Percentiles rank a stretch among this genome's conserved stretches.
Conservation (phyloP, 495 filamentous ascomycete genomes). For the Xylaria scruposa region DNA sequence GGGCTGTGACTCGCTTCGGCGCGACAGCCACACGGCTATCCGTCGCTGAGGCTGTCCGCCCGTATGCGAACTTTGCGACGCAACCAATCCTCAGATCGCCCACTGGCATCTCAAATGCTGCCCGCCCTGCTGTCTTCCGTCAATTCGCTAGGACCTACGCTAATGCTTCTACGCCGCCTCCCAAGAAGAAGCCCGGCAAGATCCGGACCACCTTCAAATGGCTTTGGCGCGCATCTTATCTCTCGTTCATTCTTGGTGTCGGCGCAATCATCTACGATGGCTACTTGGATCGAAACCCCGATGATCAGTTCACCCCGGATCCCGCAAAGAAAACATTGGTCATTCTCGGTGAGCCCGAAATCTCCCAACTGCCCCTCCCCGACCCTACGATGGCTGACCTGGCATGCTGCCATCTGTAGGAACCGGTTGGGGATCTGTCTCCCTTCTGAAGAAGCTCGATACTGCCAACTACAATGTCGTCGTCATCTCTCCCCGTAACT, state of each 20-base stretch:
- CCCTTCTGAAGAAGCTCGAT: slow-evolving; percentile 96
- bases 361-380: background rate
- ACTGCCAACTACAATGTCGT: slow-evolving; percentile 98
- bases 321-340: slow-evolving; percentile 96
- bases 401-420: slow-evolving; percentile 55
- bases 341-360: slow-evolving; percentile 75
- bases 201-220: slow-evolving; percentile 51
- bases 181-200: slow-evolving; percentile 47
- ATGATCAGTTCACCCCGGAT: slow-evolving; percentile 80
- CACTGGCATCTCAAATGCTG: slow-evolving; percentile 25
- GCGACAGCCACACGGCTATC: slow-evolving; percentile 23
- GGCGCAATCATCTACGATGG: slow-evolving; percentile 80
- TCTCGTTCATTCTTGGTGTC: slow-evolving; percentile 69
- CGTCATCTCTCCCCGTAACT: slow-evolving; percentile 96
- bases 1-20: slow-evolving; percentile 27
- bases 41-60: slow-evolving; percentile 39
- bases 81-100: slow-evolving; percentile 14
- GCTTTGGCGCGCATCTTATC: slow-evolving; percentile 77
- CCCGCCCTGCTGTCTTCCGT: slow-evolving; percentile 32
- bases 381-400: slow-evolving; percentile 26
- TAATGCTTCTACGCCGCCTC: slow-evolving; percentile 33
- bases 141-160: slow-evolving; percentile 53
- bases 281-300: slow-evolving; percentile 79
- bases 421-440: slow-evolving; percentile 96
- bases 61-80: slow-evolving; percentile 45